Percentiles rank a stretch among this genome's conserved stretches.
These are phyloP conservation scores for Rhododendron molle DNA, from an alignment of 148 eudicot genomes.

Conservation along the genomic window DNA sequence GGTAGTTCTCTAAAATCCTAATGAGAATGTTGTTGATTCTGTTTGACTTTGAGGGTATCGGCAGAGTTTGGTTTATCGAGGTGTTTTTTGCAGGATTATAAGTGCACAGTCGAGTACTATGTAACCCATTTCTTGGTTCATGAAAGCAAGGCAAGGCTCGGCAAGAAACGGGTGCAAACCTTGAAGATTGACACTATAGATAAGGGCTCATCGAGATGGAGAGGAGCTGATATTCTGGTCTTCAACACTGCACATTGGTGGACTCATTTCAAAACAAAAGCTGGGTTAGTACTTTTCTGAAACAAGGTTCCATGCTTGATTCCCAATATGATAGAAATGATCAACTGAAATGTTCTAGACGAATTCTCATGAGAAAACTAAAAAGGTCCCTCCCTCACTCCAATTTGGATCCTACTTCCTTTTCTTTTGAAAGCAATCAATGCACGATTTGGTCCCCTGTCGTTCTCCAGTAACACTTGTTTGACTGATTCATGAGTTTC, in stretches of 20 bases:
- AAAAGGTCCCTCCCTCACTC: neutral
- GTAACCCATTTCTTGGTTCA: slow-evolving; percentile 87
- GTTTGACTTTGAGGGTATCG: neutral
- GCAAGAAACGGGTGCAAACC: slow-evolving; percentile 67
- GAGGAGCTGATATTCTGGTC: slow-evolving; percentile 88
- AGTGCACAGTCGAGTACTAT: slow-evolving; percentile 83
- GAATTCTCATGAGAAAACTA: neutral
- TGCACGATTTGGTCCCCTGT: neutral
- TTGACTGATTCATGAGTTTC: neutral
- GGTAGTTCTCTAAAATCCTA: slow-evolving; percentile 32
- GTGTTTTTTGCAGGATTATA: slow-evolving; percentile 61
- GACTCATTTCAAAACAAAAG: slow-evolving; percentile 80
- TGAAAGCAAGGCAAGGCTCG: slow-evolving; percentile 82
- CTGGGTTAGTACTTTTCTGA: slow-evolving; percentile 56
- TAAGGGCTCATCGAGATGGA: slow-evolving; percentile 84
- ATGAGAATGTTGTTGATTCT: neutral
- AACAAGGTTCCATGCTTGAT: slow-evolving; percentile 1
- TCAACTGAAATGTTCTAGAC: neutral
- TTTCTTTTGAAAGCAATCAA: neutral
- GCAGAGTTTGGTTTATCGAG: neutral
- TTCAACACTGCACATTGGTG: slow-evolving; percentile 99
- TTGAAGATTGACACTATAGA: slow-evolving; percentile 77
- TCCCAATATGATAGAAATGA: neutral
- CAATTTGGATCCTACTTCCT: neutral
- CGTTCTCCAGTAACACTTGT: neutral